Conservation (phyloP, 768 basidiomycete genomes). For the Mrakia blollopis region DNA sequence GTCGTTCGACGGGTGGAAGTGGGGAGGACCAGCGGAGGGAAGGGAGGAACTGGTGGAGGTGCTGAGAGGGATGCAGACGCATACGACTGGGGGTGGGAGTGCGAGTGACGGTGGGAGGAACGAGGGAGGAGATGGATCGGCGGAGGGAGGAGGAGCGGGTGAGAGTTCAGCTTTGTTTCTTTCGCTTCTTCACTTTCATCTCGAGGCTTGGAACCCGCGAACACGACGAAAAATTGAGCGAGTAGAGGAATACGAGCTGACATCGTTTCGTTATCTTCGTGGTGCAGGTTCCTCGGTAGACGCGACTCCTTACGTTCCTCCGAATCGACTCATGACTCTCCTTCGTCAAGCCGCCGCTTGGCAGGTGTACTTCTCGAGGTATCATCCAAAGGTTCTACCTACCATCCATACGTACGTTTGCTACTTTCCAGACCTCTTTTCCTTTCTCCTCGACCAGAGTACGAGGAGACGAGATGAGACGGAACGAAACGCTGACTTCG, state of each 20-base stretch:
- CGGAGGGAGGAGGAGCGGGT: background rate
- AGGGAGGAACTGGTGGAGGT: conserved; percentile 39
- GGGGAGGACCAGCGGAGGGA: conserved; percentile 39
- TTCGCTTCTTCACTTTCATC: too few relatives aligned
- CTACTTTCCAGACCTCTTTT: too few relatives aligned
- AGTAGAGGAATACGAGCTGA: too few relatives aligned
- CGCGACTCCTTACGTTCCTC: conserved; percentile 31
- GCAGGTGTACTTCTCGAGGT: conserved; percentile 34
- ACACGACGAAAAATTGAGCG: too few relatives aligned
- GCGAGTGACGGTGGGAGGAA: background rate
- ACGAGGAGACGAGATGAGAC: background rate
- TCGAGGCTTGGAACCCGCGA: too few relatives aligned
- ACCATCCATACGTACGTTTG: conserved; percentile 28
- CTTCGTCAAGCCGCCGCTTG: conserved; percentile 42
- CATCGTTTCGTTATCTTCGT: too few relatives aligned
- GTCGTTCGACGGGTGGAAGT: conserved; percentile 41
- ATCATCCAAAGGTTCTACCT: background rate
- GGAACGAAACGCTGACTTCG: background rate
- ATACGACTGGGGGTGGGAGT: conserved; percentile 25
- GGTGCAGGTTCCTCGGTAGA: background rate
- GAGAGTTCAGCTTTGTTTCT: background rate
- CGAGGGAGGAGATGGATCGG: background rate
- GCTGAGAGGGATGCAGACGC: conserved; percentile 37
- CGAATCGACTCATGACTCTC: conserved; percentile 35
- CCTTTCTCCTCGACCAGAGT: background rate